Conservation (phyloP, 768 basidiomycete genomes). For the Tephrocybe sp. region DNA sequence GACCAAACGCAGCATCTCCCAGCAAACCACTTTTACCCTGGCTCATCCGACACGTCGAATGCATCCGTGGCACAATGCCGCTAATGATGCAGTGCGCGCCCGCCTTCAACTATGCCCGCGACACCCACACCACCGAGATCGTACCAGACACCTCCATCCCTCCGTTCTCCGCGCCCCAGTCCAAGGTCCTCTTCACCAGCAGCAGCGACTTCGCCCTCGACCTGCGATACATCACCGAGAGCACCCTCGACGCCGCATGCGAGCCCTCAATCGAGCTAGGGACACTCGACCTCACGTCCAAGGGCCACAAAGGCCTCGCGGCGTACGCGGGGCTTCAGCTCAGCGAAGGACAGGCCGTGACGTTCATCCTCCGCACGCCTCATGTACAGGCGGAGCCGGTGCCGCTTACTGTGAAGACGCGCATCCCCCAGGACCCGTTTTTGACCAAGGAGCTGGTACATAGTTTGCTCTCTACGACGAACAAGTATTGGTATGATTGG, state of each 20-base stretch:
- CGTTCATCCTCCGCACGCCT: slow-evolving; percentile 79
- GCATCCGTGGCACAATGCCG: slow-evolving; percentile 81
- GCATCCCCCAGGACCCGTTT: slow-evolving; percentile 63
- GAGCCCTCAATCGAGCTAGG: slow-evolving; percentile 57
- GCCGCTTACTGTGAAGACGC: slow-evolving; percentile 37
- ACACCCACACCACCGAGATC: slow-evolving; percentile 64
- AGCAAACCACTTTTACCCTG: slow-evolving; percentile 75
- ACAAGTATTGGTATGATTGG: slow-evolving; percentile 87
- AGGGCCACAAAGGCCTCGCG: slow-evolving; percentile 76
- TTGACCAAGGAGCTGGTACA: slow-evolving; percentile 67
- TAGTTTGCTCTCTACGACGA: slow-evolving; percentile 65
- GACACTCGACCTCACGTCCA: slow-evolving; percentile 60
- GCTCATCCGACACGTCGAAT: slow-evolving; percentile 84
- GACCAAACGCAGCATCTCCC: slow-evolving; percentile 42
- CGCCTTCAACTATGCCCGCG: slow-evolving; percentile 93
- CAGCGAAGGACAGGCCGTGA: slow-evolving; percentile 86
- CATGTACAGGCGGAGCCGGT: slow-evolving; percentile 9
- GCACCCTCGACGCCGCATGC: slow-evolving; percentile 32
- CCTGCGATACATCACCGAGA: slow-evolving; percentile 71
- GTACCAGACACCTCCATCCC: slow-evolving; percentile 42
- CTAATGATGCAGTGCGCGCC: slow-evolving; percentile 90
- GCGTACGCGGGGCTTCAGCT: slow-evolving; percentile 61
- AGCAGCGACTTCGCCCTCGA: slow-evolving; percentile 65
- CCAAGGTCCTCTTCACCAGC: slow-evolving; percentile 60
- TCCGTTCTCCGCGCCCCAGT: slow-evolving; percentile 22